phyloP scores from a whole-genome alignment of 2,329 filamentous ascomycete genomes.

The Delphinella strobiligena region DNA sequence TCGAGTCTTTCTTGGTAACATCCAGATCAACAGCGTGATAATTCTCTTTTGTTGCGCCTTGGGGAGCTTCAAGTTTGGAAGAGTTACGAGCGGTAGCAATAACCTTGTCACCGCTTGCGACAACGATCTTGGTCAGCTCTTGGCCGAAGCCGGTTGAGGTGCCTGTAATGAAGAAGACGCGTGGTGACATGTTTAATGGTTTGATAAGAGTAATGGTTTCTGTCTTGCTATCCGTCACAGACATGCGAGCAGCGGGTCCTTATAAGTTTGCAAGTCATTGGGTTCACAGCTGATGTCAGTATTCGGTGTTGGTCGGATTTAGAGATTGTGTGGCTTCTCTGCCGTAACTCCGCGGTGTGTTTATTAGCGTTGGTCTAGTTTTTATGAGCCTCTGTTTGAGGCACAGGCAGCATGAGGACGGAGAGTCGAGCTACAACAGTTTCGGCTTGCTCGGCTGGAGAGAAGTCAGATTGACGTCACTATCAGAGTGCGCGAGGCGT shows the following conservation, averaged over 20 bases:
- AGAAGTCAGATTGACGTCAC: no score
- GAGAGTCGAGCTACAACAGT: no score
- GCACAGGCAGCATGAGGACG: no score
- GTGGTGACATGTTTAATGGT: constrained; percentile 6
- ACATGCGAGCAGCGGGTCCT: background rate
- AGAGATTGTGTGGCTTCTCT: no score
- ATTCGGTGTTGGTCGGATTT: background rate
- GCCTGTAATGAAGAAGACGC: constrained; percentile 35
- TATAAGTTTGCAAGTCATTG: background rate
- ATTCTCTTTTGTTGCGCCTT: constrained; percentile 33
- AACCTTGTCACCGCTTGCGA: constrained; percentile 32
- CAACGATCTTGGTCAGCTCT: constrained; percentile 30
- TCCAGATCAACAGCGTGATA: constrained; percentile 40
- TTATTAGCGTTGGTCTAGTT: no score
- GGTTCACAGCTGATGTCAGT: background rate
- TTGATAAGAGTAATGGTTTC: background rate
- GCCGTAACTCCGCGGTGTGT: no score
- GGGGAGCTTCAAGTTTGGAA: constrained; percentile 27
- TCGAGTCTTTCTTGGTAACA: constrained; percentile 33
- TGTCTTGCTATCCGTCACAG: background rate
- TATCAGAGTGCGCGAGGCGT: no score
- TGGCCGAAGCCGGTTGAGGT: constrained; percentile 35
- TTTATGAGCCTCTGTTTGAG: no score
- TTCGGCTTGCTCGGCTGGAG: no score
- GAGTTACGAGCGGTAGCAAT: constrained; percentile 34